These are phyloP conservation scores for Domatiomyces catenatus DNA, from an alignment of 2,329 filamentous ascomycete genomes.

Conservation along the genomic window DNA sequence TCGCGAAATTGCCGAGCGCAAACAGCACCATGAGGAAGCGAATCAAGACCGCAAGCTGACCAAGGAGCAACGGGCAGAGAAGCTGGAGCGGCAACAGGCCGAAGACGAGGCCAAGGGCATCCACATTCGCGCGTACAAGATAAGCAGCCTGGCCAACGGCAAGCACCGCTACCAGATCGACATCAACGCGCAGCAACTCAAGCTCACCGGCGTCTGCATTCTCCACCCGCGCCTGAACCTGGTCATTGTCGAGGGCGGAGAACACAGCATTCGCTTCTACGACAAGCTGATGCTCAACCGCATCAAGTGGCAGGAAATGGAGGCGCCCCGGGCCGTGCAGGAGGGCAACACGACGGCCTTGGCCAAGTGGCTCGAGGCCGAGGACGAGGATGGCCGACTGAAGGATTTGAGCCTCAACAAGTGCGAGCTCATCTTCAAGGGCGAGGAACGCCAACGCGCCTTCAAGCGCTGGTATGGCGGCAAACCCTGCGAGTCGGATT, in stretches of 20 bases:
- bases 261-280: constrained; percentile 67
- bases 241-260: constrained; percentile 80
- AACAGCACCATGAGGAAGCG: constrained; percentile 56
- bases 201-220: constrained; percentile 76
- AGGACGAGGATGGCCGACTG: constrained; percentile 58
- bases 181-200: constrained; percentile 79
- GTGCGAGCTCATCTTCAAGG: constrained; percentile 78
- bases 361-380: constrained; percentile 59
- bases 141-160: constrained; percentile 77
- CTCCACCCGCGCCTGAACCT: constrained; percentile 81
- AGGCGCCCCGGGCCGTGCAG: constrained; percentile 43
- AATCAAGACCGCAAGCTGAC: constrained; percentile 81
- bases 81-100: constrained; percentile 66
- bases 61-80: constrained; percentile 74
- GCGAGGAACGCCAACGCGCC: constrained; percentile 61
- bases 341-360: constrained; percentile 47
- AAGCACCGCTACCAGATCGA: constrained; percentile 87
- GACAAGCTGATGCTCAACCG: constrained; percentile 87
- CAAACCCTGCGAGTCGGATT: constrained; percentile 83
- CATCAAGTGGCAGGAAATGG: constrained; percentile 88
- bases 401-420: constrained; percentile 72
- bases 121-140: constrained; percentile 72
- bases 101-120: constrained; percentile 79
- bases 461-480: constrained; percentile 76
- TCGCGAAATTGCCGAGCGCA: constrained; percentile 75